Evolutionary conservation across 805 yeast genomes (phyloP), one percentile per base, ranked within the genome.

Genomic region (Ogataea salicorniae): DNA sequence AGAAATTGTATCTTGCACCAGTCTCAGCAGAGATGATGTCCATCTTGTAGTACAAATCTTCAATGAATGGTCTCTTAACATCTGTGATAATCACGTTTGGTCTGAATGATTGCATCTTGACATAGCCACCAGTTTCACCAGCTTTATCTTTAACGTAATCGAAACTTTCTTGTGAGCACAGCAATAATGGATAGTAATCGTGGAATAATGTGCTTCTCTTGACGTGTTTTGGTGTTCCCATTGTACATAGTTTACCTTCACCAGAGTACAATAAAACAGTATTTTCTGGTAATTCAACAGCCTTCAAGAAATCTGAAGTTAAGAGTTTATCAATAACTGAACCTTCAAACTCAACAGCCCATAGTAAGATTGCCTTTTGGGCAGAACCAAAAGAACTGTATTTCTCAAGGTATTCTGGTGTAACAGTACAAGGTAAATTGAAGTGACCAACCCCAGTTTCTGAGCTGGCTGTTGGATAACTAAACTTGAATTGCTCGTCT

Each of bases 111-210:
- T 41, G 53, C 45, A 51, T 44, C n/a, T 37, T 46, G 5, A 59
- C 47, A 33, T 56, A 52, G 6, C 45, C 33, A 1, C 54, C 61
- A 5, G 35, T 45, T 11, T 47, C 50, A 3, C 51, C 55, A 6
- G 47, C 52, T 18, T 46, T 46, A 8, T 37, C 35, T 34, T 43
- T 39, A 13, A 55, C 50, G 31, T 45, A 50, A 6, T 46, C 52
- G 33, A 54, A 41, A 20, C 62, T 60, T 37, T 54, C 62, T 26
- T 49, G 48, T 4, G 63, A 56, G 37, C 59, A 50, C 47, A 63
- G 41, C 26, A 65, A 40, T 20, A 63, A 34, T 1, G 69, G 68
- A 43, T 50, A 65, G 38, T 64, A 64, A 42, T 63, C 68, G 40
- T 65, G 69, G 42, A 64, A 64, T 22, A 54, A 42, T 1, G 68